phyloP scores from a whole-genome alignment of 208 protist genomes.

The Wallacemonas sp. region DNA sequence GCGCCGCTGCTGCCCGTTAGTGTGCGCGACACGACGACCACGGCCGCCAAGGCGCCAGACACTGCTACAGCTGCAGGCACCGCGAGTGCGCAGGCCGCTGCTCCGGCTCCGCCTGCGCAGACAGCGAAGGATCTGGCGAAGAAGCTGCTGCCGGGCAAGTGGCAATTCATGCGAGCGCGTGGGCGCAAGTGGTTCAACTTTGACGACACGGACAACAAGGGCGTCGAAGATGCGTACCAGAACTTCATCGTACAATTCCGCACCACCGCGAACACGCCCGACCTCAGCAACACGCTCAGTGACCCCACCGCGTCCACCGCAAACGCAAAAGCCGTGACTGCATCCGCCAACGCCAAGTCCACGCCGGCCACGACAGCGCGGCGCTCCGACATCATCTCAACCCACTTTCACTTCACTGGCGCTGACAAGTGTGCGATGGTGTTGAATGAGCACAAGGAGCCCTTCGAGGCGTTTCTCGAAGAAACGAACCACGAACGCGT shows the following conservation, averaged over 20 bases:
- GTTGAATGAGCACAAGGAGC: slow-evolving; percentile 12
- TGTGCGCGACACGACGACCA: neutral
- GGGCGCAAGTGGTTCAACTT: slow-evolving; percentile 15
- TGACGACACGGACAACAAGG: slow-evolving; percentile 4
- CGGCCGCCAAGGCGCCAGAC: neutral
- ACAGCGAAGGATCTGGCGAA: neutral
- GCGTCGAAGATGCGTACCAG: slow-evolving; percentile 8
- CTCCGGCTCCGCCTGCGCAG: neutral
- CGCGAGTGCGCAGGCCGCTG: neutral
- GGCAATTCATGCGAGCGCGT: slow-evolving; percentile 10
- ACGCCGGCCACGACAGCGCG: neutral
- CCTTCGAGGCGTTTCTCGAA: slow-evolving; percentile 7
- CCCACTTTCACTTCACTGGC: neutral
- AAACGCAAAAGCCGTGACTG: neutral
- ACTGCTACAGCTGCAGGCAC: neutral
- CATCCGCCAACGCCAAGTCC: neutral
- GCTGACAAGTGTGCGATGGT: neutral
- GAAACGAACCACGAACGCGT: neutral
- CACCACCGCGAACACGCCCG: neutral
- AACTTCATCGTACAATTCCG: slow-evolving; percentile 12
- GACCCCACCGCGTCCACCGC: neutral
- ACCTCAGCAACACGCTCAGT: neutral
- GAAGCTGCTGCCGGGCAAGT: slow-evolving; percentile 9
- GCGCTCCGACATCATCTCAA: neutral
- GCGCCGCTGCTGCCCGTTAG: slow-evolving; percentile 2